These are phyloP conservation scores for Trichoderma aggressivum DNA, from an alignment of 2,329 filamentous ascomycete species.

Conservation along the genomic window DNA sequence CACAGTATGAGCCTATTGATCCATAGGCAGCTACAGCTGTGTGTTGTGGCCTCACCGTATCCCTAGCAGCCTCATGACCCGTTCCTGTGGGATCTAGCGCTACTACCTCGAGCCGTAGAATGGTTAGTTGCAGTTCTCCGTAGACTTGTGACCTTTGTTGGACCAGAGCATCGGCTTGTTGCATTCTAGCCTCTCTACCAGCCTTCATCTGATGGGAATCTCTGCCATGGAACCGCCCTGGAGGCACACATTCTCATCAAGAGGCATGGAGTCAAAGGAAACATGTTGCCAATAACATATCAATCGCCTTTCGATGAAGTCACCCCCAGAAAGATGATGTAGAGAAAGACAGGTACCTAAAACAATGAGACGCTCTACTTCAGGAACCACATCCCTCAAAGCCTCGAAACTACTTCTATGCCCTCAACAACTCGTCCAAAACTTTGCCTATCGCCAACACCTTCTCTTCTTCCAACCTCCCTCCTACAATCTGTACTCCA, in stretches of 20 bases:
- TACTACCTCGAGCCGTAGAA: neutral
- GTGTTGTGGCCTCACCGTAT: neutral
- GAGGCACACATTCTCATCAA: neutral
- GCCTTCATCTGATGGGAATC: neutral
- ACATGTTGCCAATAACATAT: no score
- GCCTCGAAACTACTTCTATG: neutral
- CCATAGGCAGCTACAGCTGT: neutral
- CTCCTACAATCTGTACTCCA: constrained; percentile 51
- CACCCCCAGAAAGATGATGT: neutral
- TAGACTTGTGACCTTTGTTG: neutral
- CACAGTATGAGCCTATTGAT: neutral
- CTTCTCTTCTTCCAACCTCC: constrained; percentile 54
- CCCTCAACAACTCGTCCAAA: neutral
- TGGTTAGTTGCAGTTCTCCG: neutral
- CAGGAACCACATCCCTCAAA: neutral
- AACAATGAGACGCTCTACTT: neutral
- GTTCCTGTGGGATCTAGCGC: neutral
- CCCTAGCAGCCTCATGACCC: neutral
- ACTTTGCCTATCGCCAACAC: constrained; percentile 33
- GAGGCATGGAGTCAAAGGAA: neutral
- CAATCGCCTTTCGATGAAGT: neutral
- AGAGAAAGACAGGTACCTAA: neutral
- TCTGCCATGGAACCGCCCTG: neutral
- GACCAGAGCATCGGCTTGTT: neutral
- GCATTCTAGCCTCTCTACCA: neutral